Evolutionary conservation across 139 green algal genomes (phyloP).

Genomic region (Dunaliella sp.): DNA sequence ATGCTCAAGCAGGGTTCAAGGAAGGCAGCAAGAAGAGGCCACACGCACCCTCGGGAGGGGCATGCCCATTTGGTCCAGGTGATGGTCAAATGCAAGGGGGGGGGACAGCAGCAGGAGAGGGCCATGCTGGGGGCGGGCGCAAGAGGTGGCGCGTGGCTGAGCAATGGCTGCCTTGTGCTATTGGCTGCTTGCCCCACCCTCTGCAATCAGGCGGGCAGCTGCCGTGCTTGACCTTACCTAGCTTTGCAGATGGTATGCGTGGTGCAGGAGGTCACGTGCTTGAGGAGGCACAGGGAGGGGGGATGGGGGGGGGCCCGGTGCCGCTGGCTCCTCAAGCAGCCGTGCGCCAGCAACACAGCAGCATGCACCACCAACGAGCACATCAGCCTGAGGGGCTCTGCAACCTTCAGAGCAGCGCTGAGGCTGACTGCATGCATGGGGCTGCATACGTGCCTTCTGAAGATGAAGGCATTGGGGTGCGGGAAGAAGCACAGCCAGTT

Average conservation of each 20-base stretch:
- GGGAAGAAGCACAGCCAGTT: background rate
- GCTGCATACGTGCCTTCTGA: background rate
- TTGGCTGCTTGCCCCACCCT: constrained; percentile 44
- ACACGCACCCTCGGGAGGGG: background rate
- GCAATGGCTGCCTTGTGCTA: constrained; percentile 47
- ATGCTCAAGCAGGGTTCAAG: background rate
- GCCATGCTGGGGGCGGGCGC: constrained; percentile 1
- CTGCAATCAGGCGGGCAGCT: background rate
- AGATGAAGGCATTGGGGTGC: background rate
- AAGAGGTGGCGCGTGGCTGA: constrained; percentile 23
- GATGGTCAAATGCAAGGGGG: background rate
- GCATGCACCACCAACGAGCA: no score
- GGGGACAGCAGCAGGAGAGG: background rate
- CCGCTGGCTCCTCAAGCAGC: no score
- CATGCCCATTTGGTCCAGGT: background rate
- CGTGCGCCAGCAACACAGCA: no score
- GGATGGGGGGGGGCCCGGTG: no score
- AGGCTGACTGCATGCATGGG: background rate
- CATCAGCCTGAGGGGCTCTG: no score
- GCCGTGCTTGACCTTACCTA: background rate
- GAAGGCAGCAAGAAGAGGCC: background rate
- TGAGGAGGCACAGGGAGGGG: background rate
- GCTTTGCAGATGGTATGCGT: background rate
- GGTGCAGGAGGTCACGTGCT: no score
- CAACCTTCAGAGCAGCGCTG: no score